Conservation (phyloP, 139 green algal genomes). For the Chlorella sorokiniana region DNA sequence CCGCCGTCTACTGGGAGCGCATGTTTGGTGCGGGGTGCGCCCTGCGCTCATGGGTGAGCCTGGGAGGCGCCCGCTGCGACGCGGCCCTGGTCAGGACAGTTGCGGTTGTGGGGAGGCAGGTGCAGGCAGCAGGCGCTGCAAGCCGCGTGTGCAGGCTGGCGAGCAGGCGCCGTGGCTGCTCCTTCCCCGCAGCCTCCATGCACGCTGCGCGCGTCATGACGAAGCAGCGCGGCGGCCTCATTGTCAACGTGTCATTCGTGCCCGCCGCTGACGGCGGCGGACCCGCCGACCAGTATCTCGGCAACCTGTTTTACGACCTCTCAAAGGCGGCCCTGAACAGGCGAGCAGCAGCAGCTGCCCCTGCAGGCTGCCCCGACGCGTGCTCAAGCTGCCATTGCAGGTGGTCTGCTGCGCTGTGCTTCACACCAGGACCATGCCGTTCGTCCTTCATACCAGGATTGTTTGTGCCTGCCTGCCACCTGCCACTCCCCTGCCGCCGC, state of each 20-base stretch:
- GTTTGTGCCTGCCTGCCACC: background rate
- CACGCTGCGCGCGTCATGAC: constrained; percentile 10
- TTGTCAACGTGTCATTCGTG: constrained; percentile 11
- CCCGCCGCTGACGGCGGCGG: background rate
- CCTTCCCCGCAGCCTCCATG: background rate
- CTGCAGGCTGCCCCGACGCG: too few species aligned
- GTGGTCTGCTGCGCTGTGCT: too few species aligned
- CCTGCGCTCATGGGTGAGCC: background rate
- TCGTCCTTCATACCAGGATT: too few species aligned
- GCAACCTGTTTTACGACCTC: constrained; percentile 3
- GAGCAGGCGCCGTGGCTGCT: too few species aligned
- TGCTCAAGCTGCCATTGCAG: too few species aligned
- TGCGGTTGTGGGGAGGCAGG: background rate
- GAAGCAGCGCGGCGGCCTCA: background rate
- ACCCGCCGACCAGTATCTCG: background rate
- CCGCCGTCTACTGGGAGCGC: background rate
- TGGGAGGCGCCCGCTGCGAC: background rate
- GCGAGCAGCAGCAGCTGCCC: background rate
- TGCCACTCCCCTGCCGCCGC: background rate
- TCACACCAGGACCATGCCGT: background rate
- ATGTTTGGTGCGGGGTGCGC: constrained; percentile 12
- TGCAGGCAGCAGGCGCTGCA: background rate
- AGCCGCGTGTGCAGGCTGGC: background rate
- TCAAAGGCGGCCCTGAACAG: background rate
- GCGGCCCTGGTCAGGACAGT: background rate